Percentiles rank a stretch among this genome's conserved stretches.
phyloP scores from a whole-genome alignment of 768 basidiomycete genomes.

The Coprinellus micaceus region DNA sequence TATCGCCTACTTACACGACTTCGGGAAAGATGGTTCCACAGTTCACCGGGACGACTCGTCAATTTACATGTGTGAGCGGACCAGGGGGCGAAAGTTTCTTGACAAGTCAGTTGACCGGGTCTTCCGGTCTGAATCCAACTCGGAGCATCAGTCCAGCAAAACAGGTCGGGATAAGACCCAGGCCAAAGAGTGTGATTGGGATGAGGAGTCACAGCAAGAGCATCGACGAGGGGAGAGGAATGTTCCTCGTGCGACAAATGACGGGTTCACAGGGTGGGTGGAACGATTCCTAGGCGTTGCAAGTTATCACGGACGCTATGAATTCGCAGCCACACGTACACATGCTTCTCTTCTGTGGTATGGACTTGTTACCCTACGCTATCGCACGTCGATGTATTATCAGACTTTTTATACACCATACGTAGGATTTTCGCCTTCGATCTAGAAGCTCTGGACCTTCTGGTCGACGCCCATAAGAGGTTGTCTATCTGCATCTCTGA shows the following conservation, averaged over 20 bases:
- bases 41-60: slow-evolving; percentile 64
- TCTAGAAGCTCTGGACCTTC: too few relatives aligned
- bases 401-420: too few relatives aligned
- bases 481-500: too few relatives aligned
- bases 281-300: slow-evolving; percentile 3
- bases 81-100: slow-evolving; percentile 37
- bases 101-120: slow-evolving; percentile 62
- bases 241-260: slow-evolving; percentile 77
- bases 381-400: not conserved
- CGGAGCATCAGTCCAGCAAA: slow-evolving; percentile 78
- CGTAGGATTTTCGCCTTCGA: too few relatives aligned
- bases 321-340: too few relatives aligned
- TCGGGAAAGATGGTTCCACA: slow-evolving; percentile 47
- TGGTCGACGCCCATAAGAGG: too few relatives aligned
- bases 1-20: slow-evolving; percentile 44
- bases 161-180: slow-evolving; percentile 51
- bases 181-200: slow-evolving; percentile 78
- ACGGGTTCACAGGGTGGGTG: slow-evolving; percentile 47
- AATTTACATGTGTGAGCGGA: slow-evolving; percentile 61
- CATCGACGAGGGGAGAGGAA: slow-evolving; percentile 64
- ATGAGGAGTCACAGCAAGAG: slow-evolving; percentile 55
- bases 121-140: slow-evolving; percentile 56
- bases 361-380: not conserved
- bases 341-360: not conserved
- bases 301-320: too few relatives aligned